Evolutionary conservation across 805 yeast genomes (phyloP).

Genomic region (Ogataea trehalophila): DNA sequence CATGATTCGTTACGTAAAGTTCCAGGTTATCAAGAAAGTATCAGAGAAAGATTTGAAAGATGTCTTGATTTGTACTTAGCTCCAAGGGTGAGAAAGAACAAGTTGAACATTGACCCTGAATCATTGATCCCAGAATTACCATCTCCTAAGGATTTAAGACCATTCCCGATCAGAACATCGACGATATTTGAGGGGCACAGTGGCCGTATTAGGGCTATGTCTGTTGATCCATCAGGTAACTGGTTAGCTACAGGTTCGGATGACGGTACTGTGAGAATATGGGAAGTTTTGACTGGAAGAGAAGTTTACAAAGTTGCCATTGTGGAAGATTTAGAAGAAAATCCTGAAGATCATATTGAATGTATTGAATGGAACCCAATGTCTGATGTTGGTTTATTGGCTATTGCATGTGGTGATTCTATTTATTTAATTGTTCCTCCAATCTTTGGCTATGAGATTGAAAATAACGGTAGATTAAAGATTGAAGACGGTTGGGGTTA

Average conservation of each 20-base stretch:
- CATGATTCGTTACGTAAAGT: constrained; percentile 80
- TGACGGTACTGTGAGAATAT: constrained; percentile 91
- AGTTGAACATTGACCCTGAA: constrained; percentile 92
- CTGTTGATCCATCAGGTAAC: constrained; percentile 83
- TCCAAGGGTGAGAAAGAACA: constrained; percentile 89
- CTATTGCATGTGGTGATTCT: constrained; percentile 78
- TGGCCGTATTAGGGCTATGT: constrained; percentile 74
- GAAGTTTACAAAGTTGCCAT: constrained; percentile 68
- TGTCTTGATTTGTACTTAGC: constrained; percentile 91
- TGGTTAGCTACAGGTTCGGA: constrained; percentile 98
- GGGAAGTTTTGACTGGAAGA: constrained; percentile 96
- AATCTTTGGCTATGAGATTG: constrained; percentile 81
- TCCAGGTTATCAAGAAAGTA: constrained; percentile 82
- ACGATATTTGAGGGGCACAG: constrained; percentile 80
- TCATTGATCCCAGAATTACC: constrained; percentile 94
- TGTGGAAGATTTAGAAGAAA: constrained; percentile 43
- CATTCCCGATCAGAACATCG: constrained; percentile 90
- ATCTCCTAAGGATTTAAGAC: constrained; percentile 92
- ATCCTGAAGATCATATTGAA: constrained; percentile 72
- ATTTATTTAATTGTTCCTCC: constrained; percentile 84
- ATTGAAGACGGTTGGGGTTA: constrained; percentile 92
- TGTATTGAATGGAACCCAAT: constrained; percentile 89
- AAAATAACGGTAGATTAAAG: constrained; percentile 70
- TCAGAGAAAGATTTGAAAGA: constrained; percentile 91
- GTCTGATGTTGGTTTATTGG: constrained; percentile 65